Percentiles rank a stretch among this genome's conserved stretches.
Evolutionary conservation across 345 rosid genomes (phyloP).

Genomic region (Lepidium africanum): DNA sequence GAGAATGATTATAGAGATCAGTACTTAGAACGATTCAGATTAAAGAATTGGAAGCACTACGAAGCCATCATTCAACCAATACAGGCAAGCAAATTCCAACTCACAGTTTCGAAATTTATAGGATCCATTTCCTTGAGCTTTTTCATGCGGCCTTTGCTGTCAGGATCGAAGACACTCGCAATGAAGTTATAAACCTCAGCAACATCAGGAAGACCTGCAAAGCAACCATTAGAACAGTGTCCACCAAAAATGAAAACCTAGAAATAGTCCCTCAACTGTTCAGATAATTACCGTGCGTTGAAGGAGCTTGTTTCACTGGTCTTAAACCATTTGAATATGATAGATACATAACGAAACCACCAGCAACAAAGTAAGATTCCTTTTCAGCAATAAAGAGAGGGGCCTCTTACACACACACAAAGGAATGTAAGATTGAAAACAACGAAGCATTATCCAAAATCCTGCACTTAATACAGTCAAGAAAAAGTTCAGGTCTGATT

Average conservation of each 20-base stretch:
- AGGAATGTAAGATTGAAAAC: neutral
- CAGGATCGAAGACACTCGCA: constrained; percentile 83
- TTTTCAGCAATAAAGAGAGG: neutral
- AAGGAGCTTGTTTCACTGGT: constrained; percentile 9
- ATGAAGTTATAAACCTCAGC: constrained; percentile 78
- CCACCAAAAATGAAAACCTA: neutral
- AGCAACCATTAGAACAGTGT: constrained; percentile 5
- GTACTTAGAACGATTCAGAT: neutral
- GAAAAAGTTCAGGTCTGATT: neutral
- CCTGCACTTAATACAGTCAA: neutral
- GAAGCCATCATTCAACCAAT: neutral
- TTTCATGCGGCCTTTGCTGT: constrained; percentile 56
- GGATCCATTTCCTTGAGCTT: constrained; percentile 88
- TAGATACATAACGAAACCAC: constrained; percentile 8
- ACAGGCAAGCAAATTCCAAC: constrained; percentile 23
- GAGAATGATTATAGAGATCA: neutral
- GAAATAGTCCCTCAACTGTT: neutral
- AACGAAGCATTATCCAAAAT: neutral
- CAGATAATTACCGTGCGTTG: constrained; percentile 20
- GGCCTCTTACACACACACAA: neutral
- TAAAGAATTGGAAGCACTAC: neutral
- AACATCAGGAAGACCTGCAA: constrained; percentile 82
- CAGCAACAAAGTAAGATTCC: neutral
- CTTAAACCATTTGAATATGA: constrained; percentile 12
- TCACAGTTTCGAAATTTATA: constrained; percentile 88